phyloP scores from a whole-genome alignment of 1,139 yeast species.

The Suhomyces bokatorum region DNA sequence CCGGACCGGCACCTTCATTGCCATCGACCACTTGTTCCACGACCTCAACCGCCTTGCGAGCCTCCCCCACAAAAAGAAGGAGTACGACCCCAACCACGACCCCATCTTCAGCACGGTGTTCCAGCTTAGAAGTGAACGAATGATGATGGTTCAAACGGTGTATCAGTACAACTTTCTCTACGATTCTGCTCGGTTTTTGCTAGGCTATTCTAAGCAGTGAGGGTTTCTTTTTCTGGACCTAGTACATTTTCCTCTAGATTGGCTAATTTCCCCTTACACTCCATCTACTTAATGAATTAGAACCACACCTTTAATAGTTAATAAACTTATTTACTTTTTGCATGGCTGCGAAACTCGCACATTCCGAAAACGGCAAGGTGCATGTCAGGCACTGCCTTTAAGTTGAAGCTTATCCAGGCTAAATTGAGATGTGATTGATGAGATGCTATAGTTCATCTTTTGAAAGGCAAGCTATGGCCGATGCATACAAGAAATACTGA shows the following conservation, averaged over 20 bases:
- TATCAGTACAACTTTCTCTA: constrained; percentile 56
- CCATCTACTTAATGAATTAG: no score
- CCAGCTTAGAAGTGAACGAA: constrained; percentile 52
- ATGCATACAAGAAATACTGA: no score
- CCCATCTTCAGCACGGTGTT: constrained; percentile 38
- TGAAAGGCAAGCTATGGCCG: no score
- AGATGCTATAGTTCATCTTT: no score
- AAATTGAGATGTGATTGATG: no score
- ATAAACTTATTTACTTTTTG: no score
- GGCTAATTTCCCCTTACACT: no score
- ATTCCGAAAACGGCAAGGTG: neutral
- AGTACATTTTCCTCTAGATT: neutral
- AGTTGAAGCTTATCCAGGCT: no score
- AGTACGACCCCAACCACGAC: constrained; percentile 20
- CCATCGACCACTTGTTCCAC: constrained; percentile 57
- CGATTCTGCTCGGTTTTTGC: constrained; percentile 21
- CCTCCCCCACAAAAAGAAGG: constrained; percentile 1
- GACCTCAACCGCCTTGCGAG: constrained; percentile 13
- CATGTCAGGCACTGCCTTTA: no score
- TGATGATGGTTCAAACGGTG: constrained; percentile 69
- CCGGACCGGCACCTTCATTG: constrained; percentile 76
- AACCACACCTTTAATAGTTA: no score
- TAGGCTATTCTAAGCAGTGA: neutral
- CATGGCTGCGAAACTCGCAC: constrained; percentile 3
- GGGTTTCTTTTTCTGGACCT: neutral